Evolutionary conservation across 2,329 filamentous ascomycete species (phyloP).

Genomic region (Cryphonectria parasitica): DNA sequence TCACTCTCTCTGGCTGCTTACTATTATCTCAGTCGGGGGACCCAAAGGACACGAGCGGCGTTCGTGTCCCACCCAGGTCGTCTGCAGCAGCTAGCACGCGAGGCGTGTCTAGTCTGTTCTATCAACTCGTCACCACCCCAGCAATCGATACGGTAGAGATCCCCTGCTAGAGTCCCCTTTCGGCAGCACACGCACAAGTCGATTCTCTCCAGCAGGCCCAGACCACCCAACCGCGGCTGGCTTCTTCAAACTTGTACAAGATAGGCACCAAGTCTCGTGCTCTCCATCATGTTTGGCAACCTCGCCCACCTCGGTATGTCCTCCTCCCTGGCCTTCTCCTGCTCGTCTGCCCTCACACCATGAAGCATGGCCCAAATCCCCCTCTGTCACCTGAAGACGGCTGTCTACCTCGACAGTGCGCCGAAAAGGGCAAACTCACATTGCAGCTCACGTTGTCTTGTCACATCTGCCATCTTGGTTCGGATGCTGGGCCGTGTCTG

Average conservation of each 20-base stretch:
- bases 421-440: not conserved
- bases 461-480: not conserved
- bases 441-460: not conserved
- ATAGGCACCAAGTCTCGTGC: not conserved
- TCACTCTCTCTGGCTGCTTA: not conserved
- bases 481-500: slow-evolving; percentile 24
- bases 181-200: not conserved
- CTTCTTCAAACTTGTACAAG: not conserved
- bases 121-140: not conserved
- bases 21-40: not conserved
- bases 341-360: not conserved
- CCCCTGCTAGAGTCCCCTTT: not conserved
- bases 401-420: not conserved
- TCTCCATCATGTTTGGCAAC: slow-evolving; percentile 47
- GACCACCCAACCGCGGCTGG: not conserved
- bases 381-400: not conserved
- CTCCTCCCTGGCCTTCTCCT: slow-evolving; percentile 11
- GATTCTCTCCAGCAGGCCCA: not conserved
- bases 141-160: not conserved
- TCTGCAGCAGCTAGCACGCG: not conserved
- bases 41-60: not conserved
- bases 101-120: not conserved
- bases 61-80: not conserved
- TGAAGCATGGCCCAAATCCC: not conserved
- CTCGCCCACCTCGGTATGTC: slow-evolving; percentile 47